phyloP scores from a whole-genome alignment of 2,329 filamentous ascomycete species.

The Venturia effusa region DNA sequence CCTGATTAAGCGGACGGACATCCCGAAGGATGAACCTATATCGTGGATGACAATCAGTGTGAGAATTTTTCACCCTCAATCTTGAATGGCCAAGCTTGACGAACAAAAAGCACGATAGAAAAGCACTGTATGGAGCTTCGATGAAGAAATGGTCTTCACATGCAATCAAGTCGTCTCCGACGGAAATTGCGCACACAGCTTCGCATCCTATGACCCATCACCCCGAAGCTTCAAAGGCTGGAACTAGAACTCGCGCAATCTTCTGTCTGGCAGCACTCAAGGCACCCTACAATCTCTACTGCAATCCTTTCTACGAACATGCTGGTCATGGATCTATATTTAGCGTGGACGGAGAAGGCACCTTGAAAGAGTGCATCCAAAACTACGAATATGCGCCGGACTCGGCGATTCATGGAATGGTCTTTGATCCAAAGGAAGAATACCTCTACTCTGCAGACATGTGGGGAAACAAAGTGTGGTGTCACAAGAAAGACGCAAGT shows the following conservation, averaged over 20 bases:
- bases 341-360: conserved; percentile 45
- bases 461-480: conserved; percentile 72
- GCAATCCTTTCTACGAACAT: conserved; percentile 82
- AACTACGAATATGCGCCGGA: conserved; percentile 61
- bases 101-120: conserved; percentile 56
- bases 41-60: conserved; percentile 91
- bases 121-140: conserved; percentile 77
- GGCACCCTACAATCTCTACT: conserved; percentile 73
- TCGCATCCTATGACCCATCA: conserved; percentile 69
- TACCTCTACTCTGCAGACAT: conserved; percentile 74
- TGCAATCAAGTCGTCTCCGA: conserved; percentile 56
- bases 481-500: conserved; percentile 57
- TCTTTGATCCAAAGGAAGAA: conserved; percentile 61
- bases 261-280: conserved; percentile 73
- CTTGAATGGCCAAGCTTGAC: conserved; percentile 11
- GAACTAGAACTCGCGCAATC: conserved; percentile 78
- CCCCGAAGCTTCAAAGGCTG: conserved; percentile 53
- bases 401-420: conserved; percentile 72
- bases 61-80: conserved; percentile 24
- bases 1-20: conserved; percentile 69
- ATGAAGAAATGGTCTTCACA: conserved; percentile 94
- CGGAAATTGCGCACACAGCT: conserved; percentile 62
- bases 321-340: conserved; percentile 76
- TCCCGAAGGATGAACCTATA: conserved; percentile 74
- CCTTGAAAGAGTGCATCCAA: conserved; percentile 54